phyloP scores from a whole-genome alignment of 176 grass and related monocot genomes.

The Lolium perenne region DNA sequence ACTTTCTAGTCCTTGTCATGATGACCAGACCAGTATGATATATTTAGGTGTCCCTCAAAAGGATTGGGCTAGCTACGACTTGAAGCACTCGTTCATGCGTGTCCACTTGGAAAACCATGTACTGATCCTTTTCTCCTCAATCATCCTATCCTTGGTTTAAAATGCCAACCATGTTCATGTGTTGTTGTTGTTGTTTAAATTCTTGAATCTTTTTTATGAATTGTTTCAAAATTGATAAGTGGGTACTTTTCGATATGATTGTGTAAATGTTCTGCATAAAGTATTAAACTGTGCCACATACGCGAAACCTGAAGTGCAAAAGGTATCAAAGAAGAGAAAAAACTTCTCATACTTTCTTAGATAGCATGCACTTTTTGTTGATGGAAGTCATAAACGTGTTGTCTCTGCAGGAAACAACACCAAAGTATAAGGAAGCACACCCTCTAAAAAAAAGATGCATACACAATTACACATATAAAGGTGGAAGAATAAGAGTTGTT shows the following conservation, averaged over 20 bases:
- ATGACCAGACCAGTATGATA: conserved; percentile 11
- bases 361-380: neutral
- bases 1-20: conserved; percentile 41
- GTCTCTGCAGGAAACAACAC: neutral
- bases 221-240: neutral
- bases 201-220: neutral
- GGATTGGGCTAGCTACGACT: neutral
- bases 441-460: neutral
- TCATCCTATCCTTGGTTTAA: neutral
- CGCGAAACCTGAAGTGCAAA: neutral
- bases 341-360: neutral
- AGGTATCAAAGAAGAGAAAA: neutral
- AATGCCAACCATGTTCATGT: neutral
- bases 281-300: neutral
- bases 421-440: neutral
- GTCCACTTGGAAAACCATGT: conserved; percentile 18
- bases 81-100: neutral
- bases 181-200: neutral
- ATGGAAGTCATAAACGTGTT: neutral
- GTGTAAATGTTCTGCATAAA: neutral
- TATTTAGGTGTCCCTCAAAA: conserved; percentile 10
- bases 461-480: neutral
- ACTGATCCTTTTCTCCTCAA: neutral
- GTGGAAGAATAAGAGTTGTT: neutral
- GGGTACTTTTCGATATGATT: neutral